Percentiles rank a stretch among this genome's conserved stretches.
These are phyloP conservation scores for Sparassis latifolia DNA, from an alignment of 1,284 basidiomycete genomes.

Conservation along the genomic window DNA sequence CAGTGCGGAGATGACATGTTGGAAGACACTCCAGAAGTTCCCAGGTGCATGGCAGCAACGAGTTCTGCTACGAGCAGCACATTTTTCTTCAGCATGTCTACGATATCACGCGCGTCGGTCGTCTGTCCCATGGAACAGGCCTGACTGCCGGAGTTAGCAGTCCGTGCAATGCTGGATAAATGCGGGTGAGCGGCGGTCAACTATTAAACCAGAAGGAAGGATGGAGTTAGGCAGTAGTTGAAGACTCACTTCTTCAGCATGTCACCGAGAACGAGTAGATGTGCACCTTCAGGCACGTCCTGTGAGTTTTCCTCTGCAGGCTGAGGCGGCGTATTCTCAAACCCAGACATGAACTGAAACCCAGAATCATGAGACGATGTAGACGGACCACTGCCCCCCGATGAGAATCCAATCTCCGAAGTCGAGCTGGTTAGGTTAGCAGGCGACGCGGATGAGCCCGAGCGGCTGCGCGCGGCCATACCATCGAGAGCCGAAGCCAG, in stretches of 20 bases:
- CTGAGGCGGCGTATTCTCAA: constrained; percentile 16
- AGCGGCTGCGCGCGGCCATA: constrained; percentile 26
- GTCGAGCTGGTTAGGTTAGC: constrained; percentile 20
- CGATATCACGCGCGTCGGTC: constrained; percentile 36
- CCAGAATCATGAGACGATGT: constrained; percentile 24
- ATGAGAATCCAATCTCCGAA: constrained; percentile 27
- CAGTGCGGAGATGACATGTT: constrained; percentile 13
- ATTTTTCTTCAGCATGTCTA: constrained; percentile 41
- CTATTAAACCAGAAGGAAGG: constrained; percentile 5
- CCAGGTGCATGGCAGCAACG: constrained; percentile 38
- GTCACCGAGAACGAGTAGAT: constrained; percentile 32
- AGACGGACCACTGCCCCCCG: constrained; percentile 24
- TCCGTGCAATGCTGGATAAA: constrained; percentile 37
- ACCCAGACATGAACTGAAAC: constrained; percentile 24
- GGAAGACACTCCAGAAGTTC: constrained; percentile 25
- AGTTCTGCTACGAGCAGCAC: constrained; percentile 43
- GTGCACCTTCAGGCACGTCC: constrained; percentile 28
- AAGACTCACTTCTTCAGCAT: constrained; percentile 32
- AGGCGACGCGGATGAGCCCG: constrained; percentile 32
- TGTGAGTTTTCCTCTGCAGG: constrained; percentile 21
- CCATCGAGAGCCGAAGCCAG: constrained; percentile 30
- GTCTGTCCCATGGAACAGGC: constrained; percentile 43
- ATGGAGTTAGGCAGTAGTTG: background rate
- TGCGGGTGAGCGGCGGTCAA: constrained; percentile 3
- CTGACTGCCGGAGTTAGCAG: constrained; percentile 40